Percentiles rank a stretch among this genome's conserved stretches.
Evolutionary conservation across 108 stramenopile species (phyloP).

Genomic region (Skeletonema costatum): DNA sequence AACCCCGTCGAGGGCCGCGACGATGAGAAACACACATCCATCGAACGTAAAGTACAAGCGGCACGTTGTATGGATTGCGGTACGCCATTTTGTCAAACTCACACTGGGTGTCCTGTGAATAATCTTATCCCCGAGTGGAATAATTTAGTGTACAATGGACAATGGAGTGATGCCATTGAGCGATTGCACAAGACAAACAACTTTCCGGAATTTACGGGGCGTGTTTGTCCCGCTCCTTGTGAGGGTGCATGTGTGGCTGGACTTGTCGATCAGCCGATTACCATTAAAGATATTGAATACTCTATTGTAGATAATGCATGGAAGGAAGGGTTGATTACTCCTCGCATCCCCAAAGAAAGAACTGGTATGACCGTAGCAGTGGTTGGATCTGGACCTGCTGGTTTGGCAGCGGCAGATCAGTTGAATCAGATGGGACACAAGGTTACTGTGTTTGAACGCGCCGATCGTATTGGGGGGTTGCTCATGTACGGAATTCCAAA

Average conservation of each 20-base stretch:
- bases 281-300: conserved; percentile 98
- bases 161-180: conserved; percentile 94
- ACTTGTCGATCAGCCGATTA: conserved; percentile 91
- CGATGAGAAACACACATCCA: conserved; percentile 72
- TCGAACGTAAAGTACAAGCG: conserved; percentile 93
- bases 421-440: conserved; percentile 98
- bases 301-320: conserved; percentile 95
- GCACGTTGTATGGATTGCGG: conserved; percentile 99
- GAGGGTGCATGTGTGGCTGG: conserved; percentile 98
- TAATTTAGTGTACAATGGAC: conserved; percentile 94
- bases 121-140: conserved; percentile 99
- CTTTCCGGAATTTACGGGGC: conserved; percentile 98
- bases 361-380: conserved; percentile 95
- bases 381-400: conserved; percentile 93
- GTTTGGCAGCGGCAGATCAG: conserved; percentile 92
- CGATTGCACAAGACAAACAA: conserved; percentile 96
- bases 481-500: conserved; percentile 98
- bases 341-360: conserved; percentile 89
- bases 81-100: conserved; percentile 97
- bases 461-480: conserved; percentile 95
- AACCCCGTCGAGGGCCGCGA: conserved; percentile 83
- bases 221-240: conserved; percentile 97
- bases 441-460: conserved; percentile 94
- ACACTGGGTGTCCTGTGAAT: conserved; percentile 96
- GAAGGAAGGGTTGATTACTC: conserved; percentile 91